Evolutionary conservation across 2,329 filamentous ascomycete species (phyloP), one percentile per base, ranked within the genome.

Genomic region (Paracamarosporium sp.): DNA sequence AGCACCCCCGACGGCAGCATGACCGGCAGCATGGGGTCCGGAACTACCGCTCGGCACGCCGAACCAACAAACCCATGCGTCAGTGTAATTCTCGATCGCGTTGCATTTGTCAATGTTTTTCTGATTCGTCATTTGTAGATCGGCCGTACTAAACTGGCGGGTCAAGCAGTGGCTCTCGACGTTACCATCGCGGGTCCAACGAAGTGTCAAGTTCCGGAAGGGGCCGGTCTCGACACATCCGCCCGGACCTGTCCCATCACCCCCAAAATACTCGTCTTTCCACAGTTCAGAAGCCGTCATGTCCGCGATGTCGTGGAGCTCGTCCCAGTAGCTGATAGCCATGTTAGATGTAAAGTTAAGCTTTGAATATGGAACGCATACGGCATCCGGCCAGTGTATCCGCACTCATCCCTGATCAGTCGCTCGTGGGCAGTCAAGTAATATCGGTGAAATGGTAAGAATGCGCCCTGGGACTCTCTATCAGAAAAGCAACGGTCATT

Each of bases 251-350:
- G 35, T 38, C 15, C 35, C 35, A 38, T 22, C 25, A 44, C 9
- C 20, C 7, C 41, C 41, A 15, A 44, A 44, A 4, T 24, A 22
- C 5, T 2, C 11, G n/a, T 44, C 41, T 25, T 22, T 12, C 8
- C 11, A 22, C 1, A 44, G 11, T 8, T 24, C 41, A n/a, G 41
- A 25, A 44, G 22, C 41, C 22, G 15, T 25, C n/a, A 44, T 22
- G 12, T 28, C 13, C 7, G 8, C 5, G 0, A 47, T 43, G 30
- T 55, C 56, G 11, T 33, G 35, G 6, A 27, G n/a, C 27, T 55
- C 44, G 4, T 58, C 56, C 56, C 56, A 58, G 38, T 58, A 58
- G 6, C 48, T 51, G 33, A 9, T 36, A n/a, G 17, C 13, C 17
- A 6, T 9, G 33, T 30, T 17, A 31, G 8, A 15, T 3, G 15